Base-by-base conservation (phyloP, 1,139 yeast genomes). In the Zygosaccharomyces pseudobailii region DNA sequence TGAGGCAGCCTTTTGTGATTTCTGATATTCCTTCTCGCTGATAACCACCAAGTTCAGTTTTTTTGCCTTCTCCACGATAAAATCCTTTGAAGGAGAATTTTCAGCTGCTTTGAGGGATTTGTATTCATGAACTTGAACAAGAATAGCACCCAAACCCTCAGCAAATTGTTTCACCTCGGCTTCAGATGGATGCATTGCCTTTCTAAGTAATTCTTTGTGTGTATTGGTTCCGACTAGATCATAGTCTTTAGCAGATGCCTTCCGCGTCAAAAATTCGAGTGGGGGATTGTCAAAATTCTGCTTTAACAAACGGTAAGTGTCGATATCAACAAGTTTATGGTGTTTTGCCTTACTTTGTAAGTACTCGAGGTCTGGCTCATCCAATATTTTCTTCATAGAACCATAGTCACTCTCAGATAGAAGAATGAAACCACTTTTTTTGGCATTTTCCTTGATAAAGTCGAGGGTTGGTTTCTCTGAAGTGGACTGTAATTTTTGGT, bases 41-140 rank as follows among this genome's bases (percentile, higher is more conserved):
- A 76, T 35, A 3, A 76, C 50, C 6, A 57, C 57, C 31, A 65
- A 59, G 2, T 71, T 71, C 13, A 61, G 46, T 19, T 51, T 55
- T 2, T 51, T 41, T 0, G 78, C 76, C 45, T 67, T 66, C 4
- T 60, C 61, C 8, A 53, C 56, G 20, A 78, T 55, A 45, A 69
- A 70, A 6, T 71, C 49, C 8, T 42, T 33, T 52, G 54, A 38
- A 2, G 68, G 66, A 44, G 40, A 24, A 10, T 32, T 39, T 19
- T 28, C 31, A 9, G 17, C n/a, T 6, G 42, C 50, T 42, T 48
- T 47, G 34, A 52, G 23, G 9, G 38, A 36, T 38, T 52, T 55
- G 28, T 49, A 51, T 32, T 55, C 57, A n/a, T 53, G 50, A 30
- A 45, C 42, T 6, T 42, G 41, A 9, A 55, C 25, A 2, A 48